A percentile compares a stretch with the other conserved stretches of the same genome.
Evolutionary conservation across 2,329 filamentous ascomycete species (phyloP).

Genomic region (Fusarium sarcochroum): DNA sequence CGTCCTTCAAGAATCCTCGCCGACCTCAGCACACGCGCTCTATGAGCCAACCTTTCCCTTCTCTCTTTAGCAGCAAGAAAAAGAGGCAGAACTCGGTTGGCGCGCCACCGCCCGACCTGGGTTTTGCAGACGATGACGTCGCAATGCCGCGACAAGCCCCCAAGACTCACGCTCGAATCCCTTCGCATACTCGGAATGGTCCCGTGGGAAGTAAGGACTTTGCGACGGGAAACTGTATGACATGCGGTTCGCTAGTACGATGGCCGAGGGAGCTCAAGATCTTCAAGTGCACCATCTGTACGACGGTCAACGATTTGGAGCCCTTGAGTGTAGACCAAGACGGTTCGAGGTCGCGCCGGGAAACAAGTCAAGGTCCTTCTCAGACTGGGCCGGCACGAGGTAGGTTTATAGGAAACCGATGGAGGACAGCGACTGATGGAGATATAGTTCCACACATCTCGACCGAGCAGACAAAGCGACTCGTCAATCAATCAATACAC

Average conservation of each 20-base stretch:
- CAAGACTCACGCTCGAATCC: conserved; percentile 46
- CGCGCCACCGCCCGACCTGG: conserved; percentile 53
- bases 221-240: conserved; percentile 83
- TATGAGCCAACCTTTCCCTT: conserved; percentile 85
- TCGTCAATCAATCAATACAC: conserved; percentile 54
- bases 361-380: conserved; percentile 36
- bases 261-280: conserved; percentile 81
- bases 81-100: conserved; percentile 63
- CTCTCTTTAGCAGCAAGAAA: conserved; percentile 74
- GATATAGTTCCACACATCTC: conserved; percentile 52
- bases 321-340: conserved; percentile 41
- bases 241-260: conserved; percentile 83
- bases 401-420: conserved; percentile 10
- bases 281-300: conserved; percentile 87
- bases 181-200: conserved; percentile 52
- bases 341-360: conserved; percentile 42
- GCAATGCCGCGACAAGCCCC: conserved; percentile 46
- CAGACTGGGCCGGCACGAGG: conserved; percentile 33
- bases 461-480: conserved; percentile 52
- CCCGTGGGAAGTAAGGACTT: conserved; percentile 67
- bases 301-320: conserved; percentile 84
- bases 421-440: conserved; percentile 21
- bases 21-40: conserved; percentile 64
- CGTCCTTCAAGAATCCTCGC: conserved; percentile 38
- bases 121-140: conserved; percentile 49